Percentiles rank a stretch among this genome's conserved stretches.
Conservation (phyloP, 1,284 basidiomycete species). For the Papiliotrema flavescens region DNA sequence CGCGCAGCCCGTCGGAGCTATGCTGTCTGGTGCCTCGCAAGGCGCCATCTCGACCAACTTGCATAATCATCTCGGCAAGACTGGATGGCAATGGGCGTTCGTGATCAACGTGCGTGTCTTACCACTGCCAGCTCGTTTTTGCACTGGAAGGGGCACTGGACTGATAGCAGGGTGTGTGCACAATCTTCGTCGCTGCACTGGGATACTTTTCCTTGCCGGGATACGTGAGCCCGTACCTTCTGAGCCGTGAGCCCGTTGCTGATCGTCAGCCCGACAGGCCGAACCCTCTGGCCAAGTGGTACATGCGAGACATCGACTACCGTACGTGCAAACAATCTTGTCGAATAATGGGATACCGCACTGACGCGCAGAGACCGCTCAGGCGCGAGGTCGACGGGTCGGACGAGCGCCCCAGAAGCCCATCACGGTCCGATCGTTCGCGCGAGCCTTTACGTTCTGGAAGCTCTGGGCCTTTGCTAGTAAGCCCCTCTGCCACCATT, state of each 20-base stretch:
- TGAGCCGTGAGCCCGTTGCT: too few species aligned
- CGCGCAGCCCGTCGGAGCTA: neutral
- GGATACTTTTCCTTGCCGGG: neutral
- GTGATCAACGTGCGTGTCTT: too few species aligned
- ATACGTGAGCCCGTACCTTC: neutral
- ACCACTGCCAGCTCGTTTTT: too few species aligned
- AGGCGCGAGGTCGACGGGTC: neutral
- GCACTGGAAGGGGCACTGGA: too few species aligned
- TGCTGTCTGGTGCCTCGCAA: conserved; percentile 29
- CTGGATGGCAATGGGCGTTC: conserved; percentile 52
- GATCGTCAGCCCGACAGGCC: neutral
- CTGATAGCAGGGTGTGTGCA: neutral
- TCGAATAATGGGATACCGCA: neutral
- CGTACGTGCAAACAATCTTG: neutral
- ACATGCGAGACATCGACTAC: neutral
- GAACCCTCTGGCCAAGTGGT: neutral
- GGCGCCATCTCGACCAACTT: conserved; percentile 51
- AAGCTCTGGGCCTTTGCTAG: neutral
- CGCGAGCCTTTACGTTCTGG: neutral
- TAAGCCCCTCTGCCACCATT: neutral
- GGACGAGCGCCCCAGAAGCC: neutral
- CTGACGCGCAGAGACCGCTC: neutral
- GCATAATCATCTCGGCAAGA: conserved; percentile 49
- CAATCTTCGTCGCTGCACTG: neutral
- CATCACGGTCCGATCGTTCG: neutral